phyloP scores from a whole-genome alignment of 2,329 filamentous ascomycete genomes.

The Biscogniauxia mediterranea region DNA sequence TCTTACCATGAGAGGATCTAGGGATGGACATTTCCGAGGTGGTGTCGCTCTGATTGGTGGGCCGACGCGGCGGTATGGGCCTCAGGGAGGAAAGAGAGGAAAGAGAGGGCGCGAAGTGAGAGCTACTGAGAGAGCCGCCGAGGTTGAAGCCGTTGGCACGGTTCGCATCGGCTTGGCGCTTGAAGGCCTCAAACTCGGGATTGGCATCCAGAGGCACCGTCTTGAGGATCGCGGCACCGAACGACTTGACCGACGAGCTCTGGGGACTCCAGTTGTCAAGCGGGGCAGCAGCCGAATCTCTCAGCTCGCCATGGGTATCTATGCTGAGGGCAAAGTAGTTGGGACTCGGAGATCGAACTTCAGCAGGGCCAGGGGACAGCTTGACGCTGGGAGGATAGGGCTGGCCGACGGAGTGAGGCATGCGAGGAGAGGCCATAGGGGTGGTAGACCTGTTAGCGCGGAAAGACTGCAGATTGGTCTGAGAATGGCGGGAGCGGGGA shows the following conservation, averaged over 20 bases:
- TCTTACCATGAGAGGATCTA: constrained; percentile 20
- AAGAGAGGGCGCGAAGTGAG: constrained; percentile 43
- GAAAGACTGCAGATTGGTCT: constrained; percentile 40
- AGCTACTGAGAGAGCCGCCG: constrained; percentile 42
- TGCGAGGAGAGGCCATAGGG: constrained; percentile 51
- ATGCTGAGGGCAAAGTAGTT: constrained; percentile 84
- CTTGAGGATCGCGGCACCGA: constrained; percentile 65
- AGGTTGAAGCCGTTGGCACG: constrained; percentile 49
- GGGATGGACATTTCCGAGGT: constrained; percentile 34
- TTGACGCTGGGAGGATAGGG: constrained; percentile 45
- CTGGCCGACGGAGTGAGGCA: constrained; percentile 55
- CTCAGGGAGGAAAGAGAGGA: constrained; percentile 32
- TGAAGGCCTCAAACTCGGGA: constrained; percentile 79
- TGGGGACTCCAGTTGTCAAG: constrained; percentile 74
- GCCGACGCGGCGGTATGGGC: constrained; percentile 45
- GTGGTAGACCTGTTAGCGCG: constrained; percentile 45
- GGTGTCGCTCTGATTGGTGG: constrained; percentile 47
- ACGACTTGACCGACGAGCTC: constrained; percentile 68
- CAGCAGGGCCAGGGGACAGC: constrained; percentile 38
- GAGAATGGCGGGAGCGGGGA: constrained; percentile 37
- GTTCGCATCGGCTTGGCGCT: constrained; percentile 68
- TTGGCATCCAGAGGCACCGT: constrained; percentile 72
- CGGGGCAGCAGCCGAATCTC: constrained; percentile 62
- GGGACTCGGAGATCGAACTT: constrained; percentile 60
- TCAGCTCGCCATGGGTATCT: constrained; percentile 57